phyloP scores from a whole-genome alignment of 768 basidiomycete genomes.

The Suillus brevipes region DNA sequence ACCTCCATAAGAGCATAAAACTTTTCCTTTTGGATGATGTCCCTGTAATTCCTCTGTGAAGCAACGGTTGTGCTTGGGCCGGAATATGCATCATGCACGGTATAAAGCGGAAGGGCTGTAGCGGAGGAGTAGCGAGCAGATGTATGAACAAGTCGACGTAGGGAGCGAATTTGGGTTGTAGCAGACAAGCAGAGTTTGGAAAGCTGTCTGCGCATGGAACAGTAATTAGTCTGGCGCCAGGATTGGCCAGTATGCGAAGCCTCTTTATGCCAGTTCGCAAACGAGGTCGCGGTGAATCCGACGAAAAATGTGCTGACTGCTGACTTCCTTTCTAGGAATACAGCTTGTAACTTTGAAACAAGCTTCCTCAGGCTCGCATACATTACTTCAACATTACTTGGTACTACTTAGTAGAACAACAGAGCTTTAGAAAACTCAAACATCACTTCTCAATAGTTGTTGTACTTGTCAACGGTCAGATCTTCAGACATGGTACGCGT shows the following conservation, averaged over 20 bases:
- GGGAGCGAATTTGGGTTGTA: not conserved
- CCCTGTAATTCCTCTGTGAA: not conserved
- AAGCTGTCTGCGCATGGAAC: constrained; percentile 8
- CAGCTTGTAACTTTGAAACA: not conserved
- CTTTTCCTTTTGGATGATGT: constrained; percentile 25
- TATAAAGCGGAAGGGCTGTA: constrained; percentile 1
- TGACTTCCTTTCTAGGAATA: constrained; percentile 2
- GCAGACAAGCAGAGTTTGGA: constrained; percentile 4
- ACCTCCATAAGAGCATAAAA: constrained; percentile 27
- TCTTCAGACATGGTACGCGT: not conserved
- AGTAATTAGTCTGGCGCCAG: not conserved
- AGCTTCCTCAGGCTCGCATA: not conserved
- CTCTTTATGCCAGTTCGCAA: not conserved
- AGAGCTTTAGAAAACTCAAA: not conserved
- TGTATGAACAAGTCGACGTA: constrained; percentile 1
- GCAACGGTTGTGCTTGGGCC: constrained; percentile 1
- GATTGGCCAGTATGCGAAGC: not conserved
- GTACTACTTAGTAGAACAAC: not conserved
- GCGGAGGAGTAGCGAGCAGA: not conserved
- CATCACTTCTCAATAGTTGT: not conserved
- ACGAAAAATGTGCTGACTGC: not conserved
- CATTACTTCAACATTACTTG: too few relatives aligned
- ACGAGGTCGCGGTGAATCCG: not conserved
- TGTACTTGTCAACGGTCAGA: not conserved
- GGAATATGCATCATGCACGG: constrained; percentile 3